Conservation (phyloP, 345 rosid genomes). For the Theobroma cacao region DNA sequence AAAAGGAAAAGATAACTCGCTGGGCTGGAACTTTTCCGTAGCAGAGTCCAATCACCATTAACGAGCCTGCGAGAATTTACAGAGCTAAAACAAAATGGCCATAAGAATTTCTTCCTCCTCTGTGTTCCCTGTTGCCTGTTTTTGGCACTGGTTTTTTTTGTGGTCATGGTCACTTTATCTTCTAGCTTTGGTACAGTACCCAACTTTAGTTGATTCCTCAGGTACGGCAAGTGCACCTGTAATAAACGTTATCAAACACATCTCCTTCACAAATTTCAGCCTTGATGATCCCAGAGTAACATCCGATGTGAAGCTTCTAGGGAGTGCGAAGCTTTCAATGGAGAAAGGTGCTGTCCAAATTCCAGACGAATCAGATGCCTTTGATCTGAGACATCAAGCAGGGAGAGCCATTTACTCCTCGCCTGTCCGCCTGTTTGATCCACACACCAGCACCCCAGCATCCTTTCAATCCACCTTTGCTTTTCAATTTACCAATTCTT, state of each 20-base stretch:
- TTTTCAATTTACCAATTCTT: constrained; percentile 39
- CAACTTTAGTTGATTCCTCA: neutral
- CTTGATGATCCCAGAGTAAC: constrained; percentile 23
- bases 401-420: constrained; percentile 47
- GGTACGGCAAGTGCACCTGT: neutral
- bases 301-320: constrained; percentile 35
- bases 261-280: constrained; percentile 40
- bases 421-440: constrained; percentile 42
- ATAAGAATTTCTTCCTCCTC: neutral
- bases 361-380: constrained; percentile 31
- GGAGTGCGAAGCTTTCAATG: constrained; percentile 38
- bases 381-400: constrained; percentile 40
- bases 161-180: neutral
- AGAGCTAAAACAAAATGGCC: neutral
- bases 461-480: constrained; percentile 43
- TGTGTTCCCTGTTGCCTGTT: neutral
- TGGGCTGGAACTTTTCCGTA: neutral
- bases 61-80: neutral
- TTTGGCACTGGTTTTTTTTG: neutral
- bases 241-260: constrained; percentile 34
- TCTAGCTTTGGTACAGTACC: neutral
- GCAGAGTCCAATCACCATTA: neutral
- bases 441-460: constrained; percentile 29
- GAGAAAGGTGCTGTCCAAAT: constrained; percentile 33
- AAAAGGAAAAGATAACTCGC: neutral